Evolutionary conservation across 2,329 filamentous ascomycete species (phyloP).

Genomic region (Colletotrichum lupini): DNA sequence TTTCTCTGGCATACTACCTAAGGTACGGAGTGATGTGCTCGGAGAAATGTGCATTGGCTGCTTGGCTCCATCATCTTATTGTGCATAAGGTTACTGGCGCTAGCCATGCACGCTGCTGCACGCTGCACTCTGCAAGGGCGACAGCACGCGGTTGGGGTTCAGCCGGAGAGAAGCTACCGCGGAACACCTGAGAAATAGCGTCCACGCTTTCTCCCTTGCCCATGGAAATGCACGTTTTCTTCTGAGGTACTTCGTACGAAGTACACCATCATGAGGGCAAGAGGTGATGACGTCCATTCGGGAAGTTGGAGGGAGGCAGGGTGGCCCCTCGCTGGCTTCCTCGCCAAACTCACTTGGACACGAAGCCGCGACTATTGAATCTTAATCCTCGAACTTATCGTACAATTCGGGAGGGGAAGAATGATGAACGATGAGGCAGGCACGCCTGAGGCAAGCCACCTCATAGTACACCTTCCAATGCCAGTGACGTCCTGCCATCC

Average conservation of each 20-base stretch:
- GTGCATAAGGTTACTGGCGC: background rate
- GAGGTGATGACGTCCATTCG: slow-evolving; percentile 1
- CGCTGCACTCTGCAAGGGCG: slow-evolving; percentile 9
- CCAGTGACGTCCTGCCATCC: background rate
- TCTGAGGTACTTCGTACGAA: too few relatives aligned
- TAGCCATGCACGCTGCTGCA: background rate
- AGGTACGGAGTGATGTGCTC: too few relatives aligned
- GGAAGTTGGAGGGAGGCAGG: background rate
- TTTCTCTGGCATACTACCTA: background rate
- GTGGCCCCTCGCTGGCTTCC: background rate
- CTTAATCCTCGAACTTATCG: background rate
- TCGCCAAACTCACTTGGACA: background rate
- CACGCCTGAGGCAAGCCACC: background rate
- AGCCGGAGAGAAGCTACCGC: background rate
- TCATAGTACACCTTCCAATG: background rate
- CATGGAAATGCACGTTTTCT: background rate
- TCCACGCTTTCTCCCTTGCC: background rate
- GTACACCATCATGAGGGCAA: background rate
- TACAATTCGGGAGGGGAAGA: background rate
- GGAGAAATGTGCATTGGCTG: background rate
- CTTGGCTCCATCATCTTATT: background rate
- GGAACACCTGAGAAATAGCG: background rate
- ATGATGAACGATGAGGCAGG: background rate
- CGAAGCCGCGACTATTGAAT: background rate
- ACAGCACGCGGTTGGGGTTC: background rate